Conservation (phyloP, 768 basidiomycete genomes). For the Boletus patriciae region DNA sequence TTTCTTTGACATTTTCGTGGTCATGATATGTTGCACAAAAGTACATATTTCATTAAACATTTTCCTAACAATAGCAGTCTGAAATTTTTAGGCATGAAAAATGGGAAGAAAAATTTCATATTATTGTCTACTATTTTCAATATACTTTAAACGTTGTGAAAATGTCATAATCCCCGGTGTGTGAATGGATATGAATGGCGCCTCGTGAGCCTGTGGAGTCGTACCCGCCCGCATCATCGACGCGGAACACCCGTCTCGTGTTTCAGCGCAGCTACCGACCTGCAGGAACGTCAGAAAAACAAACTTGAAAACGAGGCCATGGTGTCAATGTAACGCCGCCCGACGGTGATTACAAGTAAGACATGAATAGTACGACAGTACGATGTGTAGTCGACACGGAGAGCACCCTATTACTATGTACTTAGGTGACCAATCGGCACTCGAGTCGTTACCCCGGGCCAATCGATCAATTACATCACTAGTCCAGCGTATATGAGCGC, state of each 20-base stretch:
- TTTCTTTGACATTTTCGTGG: too few species aligned
- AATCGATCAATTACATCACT: neutral
- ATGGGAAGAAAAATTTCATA: too few species aligned
- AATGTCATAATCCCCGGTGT: too few species aligned
- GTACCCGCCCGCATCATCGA: neutral
- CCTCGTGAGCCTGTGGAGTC: neutral
- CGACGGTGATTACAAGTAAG: conserved; percentile 2
- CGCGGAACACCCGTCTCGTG: neutral
- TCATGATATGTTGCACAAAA: too few species aligned
- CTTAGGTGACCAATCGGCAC: neutral
- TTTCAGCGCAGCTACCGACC: neutral
- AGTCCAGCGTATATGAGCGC: neutral
- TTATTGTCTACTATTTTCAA: too few species aligned
- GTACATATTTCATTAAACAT: too few species aligned
- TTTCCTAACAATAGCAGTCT: too few species aligned
- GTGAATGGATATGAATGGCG: neutral
- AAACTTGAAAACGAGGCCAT: neutral
- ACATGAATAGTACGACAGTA: neutral
- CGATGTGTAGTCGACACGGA: neutral
- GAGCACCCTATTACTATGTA: neutral
- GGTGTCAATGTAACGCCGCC: neutral
- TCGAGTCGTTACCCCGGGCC: neutral
- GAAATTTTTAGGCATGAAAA: too few species aligned
- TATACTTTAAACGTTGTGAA: too few species aligned
- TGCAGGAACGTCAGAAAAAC: neutral